Percentiles rank a stretch among this genome's conserved stretches.
Evolutionary conservation across 495 filamentous ascomycete genomes (phyloP).

Genomic region (Penicillium cinerascens): DNA sequence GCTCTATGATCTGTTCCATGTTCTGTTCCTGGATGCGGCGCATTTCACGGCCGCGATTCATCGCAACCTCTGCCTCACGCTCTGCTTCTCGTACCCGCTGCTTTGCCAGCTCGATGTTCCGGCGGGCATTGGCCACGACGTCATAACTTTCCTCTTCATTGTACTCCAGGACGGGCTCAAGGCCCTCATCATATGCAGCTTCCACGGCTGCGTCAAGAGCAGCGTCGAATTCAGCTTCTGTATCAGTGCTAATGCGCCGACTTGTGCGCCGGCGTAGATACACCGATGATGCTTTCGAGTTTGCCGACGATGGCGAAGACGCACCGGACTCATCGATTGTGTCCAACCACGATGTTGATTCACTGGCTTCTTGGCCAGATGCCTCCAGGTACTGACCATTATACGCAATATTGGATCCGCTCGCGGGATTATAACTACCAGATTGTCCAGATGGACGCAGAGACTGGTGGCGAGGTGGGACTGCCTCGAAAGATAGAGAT

Average conservation of each 20-base stretch:
- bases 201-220: conserved; percentile 95
- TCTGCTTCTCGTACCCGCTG: conserved; percentile 77
- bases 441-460: conserved; percentile 28
- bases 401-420: conserved; percentile 13
- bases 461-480: conserved; percentile 43
- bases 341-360: conserved; percentile 90
- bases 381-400: conserved; percentile 26
- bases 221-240: conserved; percentile 91
- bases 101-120: conserved; percentile 73
- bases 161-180: conserved; percentile 62
- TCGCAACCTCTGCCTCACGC: conserved; percentile 64
- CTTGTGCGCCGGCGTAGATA: conserved; percentile 65
- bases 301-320: conserved; percentile 75
- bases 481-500: conserved; percentile 18
- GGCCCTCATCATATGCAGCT: conserved; percentile 91
- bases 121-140: conserved; percentile 56
- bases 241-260: conserved; percentile 64
- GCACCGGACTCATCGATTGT: conserved; percentile 94
- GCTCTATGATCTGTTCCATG: conserved; percentile 16
- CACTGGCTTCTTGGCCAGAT: conserved; percentile 50
- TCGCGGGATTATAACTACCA: conserved; percentile 25
- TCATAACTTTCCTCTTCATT: conserved; percentile 37
- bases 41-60: conserved; percentile 43
- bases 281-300: conserved; percentile 71
- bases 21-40: conserved; percentile 38